A percentile compares a stretch with the other conserved stretches of the same genome.
Conservation (phyloP, 768 basidiomycete genomes). For the Pleurotus salmoneostramineus region DNA sequence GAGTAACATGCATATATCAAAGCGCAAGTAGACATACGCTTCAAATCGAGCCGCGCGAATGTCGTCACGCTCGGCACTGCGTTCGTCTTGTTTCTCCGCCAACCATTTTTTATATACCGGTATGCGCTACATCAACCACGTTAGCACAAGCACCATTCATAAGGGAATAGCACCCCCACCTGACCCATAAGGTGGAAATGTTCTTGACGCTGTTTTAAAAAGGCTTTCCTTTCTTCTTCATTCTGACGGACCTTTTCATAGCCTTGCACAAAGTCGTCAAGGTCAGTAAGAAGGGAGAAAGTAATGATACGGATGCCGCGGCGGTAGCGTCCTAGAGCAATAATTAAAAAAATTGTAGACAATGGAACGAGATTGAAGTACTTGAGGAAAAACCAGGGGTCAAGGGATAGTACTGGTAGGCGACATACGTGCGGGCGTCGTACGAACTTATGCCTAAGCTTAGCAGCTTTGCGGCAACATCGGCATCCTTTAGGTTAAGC, state of each 20-base stretch:
- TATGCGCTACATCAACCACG: background rate
- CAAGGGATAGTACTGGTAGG: too few species aligned
- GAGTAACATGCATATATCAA: background rate
- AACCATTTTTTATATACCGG: background rate
- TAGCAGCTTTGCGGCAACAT: too few species aligned
- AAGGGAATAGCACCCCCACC: background rate
- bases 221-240: background rate
- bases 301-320: background rate
- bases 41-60: background rate
- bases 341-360: background rate
- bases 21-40: background rate
- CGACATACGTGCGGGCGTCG: too few species aligned
- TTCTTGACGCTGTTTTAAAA: background rate
- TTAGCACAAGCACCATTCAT: background rate
- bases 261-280: background rate
- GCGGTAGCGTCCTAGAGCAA: background rate
- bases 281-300: background rate
- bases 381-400: too few species aligned
- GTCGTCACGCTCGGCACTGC: background rate
- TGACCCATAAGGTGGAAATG: background rate
- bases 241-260: background rate
- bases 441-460: too few species aligned
- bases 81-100: background rate
- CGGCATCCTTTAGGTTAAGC: too few species aligned
- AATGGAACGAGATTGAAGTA: too few species aligned